Base-by-base conservation (phyloP, 2,329 filamentous ascomycete genomes). In the Pseudogymnoascus sp. region DNA sequence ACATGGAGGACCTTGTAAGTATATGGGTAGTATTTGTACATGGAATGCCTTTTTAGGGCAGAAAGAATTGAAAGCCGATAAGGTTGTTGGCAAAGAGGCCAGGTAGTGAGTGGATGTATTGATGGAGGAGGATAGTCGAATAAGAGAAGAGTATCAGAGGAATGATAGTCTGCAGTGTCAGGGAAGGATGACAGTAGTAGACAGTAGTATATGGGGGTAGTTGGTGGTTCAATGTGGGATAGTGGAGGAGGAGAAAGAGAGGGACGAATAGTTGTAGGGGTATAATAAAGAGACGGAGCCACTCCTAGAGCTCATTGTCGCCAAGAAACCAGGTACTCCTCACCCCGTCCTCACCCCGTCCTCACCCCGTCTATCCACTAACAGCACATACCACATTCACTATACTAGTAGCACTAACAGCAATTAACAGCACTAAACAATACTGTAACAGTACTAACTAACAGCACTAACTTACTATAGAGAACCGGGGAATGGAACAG, bases 21-120 rank as follows among this genome's bases (percentile, higher is more conserved):
- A 53, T 53, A 53, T 31, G 46, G 6, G 25, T 53, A 53, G 46
- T 53, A 53, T 53, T 53, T 53, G 46, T 53, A 53, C 46, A 53
- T 53, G 46, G 23, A 53, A 31, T 16, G 11, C 46, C 25, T 16
- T 8, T 53, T 53, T 53, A 53, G 46, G 46, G 46, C 46, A 53
- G 46, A 53, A 53, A 25, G n/a, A 53, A 53, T 53, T n/a, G 31
- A 53, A 31, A 31, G 46, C 46, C 46, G 46, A 53, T 53, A 53
- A 53, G 46, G 46, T 53, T 53, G 46, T 53, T 53, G 46, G 46
- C 23, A 53, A 50, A 53, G 46, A 28, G 46, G 46, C 46, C 46
- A 53, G 46, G 46, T 53, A 53, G 21, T 53, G 46, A 53, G 46
- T 53, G 46, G 46, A 53, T 53, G 25, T 53, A 53, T 53, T 53